phyloP scores from a whole-genome alignment of 2,329 filamentous ascomycete species.

The Aspergillus fumigatiaffinis region DNA sequence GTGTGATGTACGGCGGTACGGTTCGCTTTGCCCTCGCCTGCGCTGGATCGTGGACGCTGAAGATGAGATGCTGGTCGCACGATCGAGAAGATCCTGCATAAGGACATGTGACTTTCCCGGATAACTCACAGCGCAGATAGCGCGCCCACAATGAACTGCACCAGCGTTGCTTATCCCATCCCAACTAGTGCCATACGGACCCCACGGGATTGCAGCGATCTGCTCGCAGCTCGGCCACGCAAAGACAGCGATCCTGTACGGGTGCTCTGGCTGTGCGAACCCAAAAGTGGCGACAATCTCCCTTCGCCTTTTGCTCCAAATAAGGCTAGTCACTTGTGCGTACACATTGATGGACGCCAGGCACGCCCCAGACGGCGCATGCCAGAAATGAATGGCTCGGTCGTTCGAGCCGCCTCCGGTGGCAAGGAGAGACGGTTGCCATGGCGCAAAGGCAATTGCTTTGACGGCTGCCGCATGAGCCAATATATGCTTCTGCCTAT shows the following conservation, averaged over 20 bases:
- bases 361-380: slow-evolving; percentile 75
- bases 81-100: slow-evolving; percentile 7
- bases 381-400: slow-evolving; percentile 93
- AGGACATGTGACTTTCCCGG: slow-evolving; percentile 57
- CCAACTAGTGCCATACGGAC: slow-evolving; percentile 47
- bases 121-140: slow-evolving; percentile 84
- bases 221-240: slow-evolving; percentile 89
- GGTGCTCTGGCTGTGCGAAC: slow-evolving; percentile 85
- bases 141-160: slow-evolving; percentile 44
- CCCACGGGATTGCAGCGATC: slow-evolving; percentile 81
- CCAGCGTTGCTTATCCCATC: slow-evolving; percentile 21
- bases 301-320: slow-evolving; percentile 80
- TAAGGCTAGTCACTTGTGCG: slow-evolving; percentile 86
- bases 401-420: slow-evolving; percentile 93
- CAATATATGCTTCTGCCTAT: slow-evolving; percentile 68
- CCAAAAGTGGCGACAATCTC: slow-evolving; percentile 95
- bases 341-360: slow-evolving; percentile 88
- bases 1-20: slow-evolving; percentile 11
- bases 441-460: slow-evolving; percentile 94
- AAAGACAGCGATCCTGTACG: slow-evolving; percentile 85
- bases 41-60: slow-evolving; percentile 8
- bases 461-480: slow-evolving; percentile 85
- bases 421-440: slow-evolving; percentile 81
- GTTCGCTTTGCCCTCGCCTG: slow-evolving; percentile 2
- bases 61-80: slow-evolving; percentile 8